These are phyloP conservation scores for Boletellus ananas DNA, from an alignment of 768 basidiomycete genomes.

Conservation along the genomic window DNA sequence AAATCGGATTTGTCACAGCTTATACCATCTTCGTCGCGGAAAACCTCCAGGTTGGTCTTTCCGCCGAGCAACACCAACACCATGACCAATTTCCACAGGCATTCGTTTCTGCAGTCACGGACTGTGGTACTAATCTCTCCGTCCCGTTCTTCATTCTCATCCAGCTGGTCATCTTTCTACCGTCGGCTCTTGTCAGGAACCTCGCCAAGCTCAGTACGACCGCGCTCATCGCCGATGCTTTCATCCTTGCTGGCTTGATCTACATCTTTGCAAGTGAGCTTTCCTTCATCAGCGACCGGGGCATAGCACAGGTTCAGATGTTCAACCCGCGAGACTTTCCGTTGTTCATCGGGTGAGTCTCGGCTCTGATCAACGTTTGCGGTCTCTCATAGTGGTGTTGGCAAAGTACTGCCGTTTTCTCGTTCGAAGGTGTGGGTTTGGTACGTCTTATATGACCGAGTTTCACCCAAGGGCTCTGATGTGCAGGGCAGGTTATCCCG, in stretches of 20 bases:
- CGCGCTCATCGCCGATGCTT: slow-evolving; percentile 89
- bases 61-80: not conserved
- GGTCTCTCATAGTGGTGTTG: slow-evolving; percentile 3
- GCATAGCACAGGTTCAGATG: slow-evolving; percentile 73
- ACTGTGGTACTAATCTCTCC: slow-evolving; percentile 64
- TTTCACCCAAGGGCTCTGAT: not conserved
- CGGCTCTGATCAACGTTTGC: not conserved
- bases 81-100: slow-evolving; percentile 44
- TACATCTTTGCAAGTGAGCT: slow-evolving; percentile 91
- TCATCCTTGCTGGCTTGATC: slow-evolving; percentile 84
- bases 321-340: slow-evolving; percentile 92
- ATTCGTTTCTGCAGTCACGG: slow-evolving; percentile 75
- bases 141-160: slow-evolving; percentile 79
- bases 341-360: slow-evolving; percentile 79
- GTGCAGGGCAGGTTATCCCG: slow-evolving; percentile 67
- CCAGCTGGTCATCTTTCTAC: slow-evolving; percentile 84
- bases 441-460: slow-evolving; percentile 37
- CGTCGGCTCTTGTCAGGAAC: slow-evolving; percentile 85
- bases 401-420: slow-evolving; percentile 89
- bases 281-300: slow-evolving; percentile 57
- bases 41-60: slow-evolving; percentile 57
- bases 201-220: slow-evolving; percentile 93
- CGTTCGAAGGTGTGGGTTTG: slow-evolving; percentile 96
- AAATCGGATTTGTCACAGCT: slow-evolving; percentile 82
- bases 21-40: slow-evolving; percentile 97